Conservation (phyloP, 2,329 filamentous ascomycete species). For the Rhinocladiella mackenziei region DNA sequence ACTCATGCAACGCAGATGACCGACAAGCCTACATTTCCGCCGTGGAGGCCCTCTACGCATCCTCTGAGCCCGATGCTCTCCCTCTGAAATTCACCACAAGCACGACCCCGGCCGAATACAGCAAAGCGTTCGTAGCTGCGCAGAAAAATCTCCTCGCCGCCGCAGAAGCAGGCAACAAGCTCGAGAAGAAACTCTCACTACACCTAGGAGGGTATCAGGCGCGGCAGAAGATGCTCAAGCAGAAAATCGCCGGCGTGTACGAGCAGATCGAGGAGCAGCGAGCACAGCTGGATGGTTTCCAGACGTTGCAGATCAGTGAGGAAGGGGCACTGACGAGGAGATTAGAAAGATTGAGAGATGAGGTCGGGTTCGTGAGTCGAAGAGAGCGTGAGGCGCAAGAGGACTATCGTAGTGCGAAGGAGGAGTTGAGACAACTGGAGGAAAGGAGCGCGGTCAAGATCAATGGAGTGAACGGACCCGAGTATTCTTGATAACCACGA, state of each 20-base stretch:
- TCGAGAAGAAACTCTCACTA: constrained; percentile 88
- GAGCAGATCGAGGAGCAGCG: constrained; percentile 69
- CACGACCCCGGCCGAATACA: constrained; percentile 66
- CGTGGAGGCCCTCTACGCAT: constrained; percentile 43
- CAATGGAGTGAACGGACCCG: constrained; percentile 13
- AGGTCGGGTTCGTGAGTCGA: constrained; percentile 73
- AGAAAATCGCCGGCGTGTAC: constrained; percentile 73
- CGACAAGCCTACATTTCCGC: constrained; percentile 49
- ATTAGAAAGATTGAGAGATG: constrained; percentile 71
- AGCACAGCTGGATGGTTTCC: constrained; percentile 68
- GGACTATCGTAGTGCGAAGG: constrained; percentile 68
- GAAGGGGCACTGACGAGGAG: constrained; percentile 69
- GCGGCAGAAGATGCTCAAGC: constrained; percentile 71
- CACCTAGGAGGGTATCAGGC: constrained; percentile 88
- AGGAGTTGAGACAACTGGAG: constrained; percentile 66
- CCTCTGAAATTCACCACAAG: constrained; percentile 76
- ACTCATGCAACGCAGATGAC: constrained; percentile 57
- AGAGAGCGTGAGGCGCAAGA: constrained; percentile 91
- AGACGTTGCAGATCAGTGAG: constrained; percentile 72
- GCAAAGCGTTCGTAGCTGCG: constrained; percentile 68
- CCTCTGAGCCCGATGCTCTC: constrained; percentile 53
- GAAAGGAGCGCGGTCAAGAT: neutral
- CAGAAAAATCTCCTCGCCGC: constrained; percentile 69
- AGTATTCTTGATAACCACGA: too few relatives aligned
- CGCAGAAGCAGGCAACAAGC: constrained; percentile 76